phyloP scores from a whole-genome alignment of 148 eudicot genomes.

The Chenopodium suecicum region DNA sequence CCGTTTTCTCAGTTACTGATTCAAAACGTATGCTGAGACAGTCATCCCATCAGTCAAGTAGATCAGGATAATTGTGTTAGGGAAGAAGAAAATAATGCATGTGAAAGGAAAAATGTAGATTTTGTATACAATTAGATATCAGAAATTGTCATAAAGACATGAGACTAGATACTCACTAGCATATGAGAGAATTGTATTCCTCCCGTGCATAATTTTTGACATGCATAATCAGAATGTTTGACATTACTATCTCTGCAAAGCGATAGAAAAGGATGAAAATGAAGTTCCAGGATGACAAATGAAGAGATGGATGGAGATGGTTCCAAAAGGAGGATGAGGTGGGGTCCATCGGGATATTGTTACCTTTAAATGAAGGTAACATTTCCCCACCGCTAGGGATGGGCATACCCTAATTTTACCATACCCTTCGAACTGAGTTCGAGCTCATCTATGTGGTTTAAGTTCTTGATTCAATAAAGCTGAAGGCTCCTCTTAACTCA shows the following conservation, averaged over 20 bases:
- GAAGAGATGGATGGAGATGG: no score
- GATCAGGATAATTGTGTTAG: neutral
- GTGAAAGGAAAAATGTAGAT: neutral
- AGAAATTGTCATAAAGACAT: neutral
- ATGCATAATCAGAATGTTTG: no score
- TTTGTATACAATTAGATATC: neutral
- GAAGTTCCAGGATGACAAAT: no score
- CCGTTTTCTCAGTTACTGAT: neutral
- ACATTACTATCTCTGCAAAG: no score
- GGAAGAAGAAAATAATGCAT: neutral
- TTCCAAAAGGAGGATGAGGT: no score
- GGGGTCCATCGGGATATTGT: no score
- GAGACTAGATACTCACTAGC: neutral
- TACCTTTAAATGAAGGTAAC: no score
- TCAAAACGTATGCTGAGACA: neutral
- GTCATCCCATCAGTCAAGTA: neutral
- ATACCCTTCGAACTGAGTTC: no score
- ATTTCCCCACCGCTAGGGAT: no score
- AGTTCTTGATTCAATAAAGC: neutral
- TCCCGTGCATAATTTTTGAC: neutral
- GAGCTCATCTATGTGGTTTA: neutral
- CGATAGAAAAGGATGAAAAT: no score
- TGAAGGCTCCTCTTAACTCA: neutral
- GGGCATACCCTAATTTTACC: no score
- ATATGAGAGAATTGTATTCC: neutral